These are phyloP conservation scores for Calonectria honghensis DNA, from an alignment of 2,329 filamentous ascomycete genomes.

Conservation along the genomic window DNA sequence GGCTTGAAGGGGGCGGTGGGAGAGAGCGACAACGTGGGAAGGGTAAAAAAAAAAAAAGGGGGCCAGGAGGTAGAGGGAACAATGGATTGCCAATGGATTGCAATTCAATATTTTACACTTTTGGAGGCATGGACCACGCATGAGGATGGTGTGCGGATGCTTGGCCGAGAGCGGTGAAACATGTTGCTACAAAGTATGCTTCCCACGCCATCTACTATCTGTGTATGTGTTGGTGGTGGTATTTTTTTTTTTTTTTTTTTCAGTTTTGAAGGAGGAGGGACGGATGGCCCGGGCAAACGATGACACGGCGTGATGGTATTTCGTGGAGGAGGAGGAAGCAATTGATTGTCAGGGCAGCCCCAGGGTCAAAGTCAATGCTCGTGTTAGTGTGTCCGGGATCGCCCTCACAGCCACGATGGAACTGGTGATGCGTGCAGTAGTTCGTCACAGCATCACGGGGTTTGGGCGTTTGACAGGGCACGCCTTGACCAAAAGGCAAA, in stretches of 20 bases:
- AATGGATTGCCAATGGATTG: slow-evolving; percentile 8
- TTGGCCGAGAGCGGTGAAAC: slow-evolving; percentile 16
- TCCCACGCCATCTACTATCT: not conserved
- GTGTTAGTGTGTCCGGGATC: slow-evolving; percentile 1
- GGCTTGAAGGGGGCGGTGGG: slow-evolving; percentile 2
- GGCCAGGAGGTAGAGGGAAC: accelerated
- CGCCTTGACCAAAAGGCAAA: not conserved
- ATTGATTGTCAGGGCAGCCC: slow-evolving; percentile 13
- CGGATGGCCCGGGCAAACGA: slow-evolving; percentile 11
- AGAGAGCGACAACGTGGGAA: not conserved
- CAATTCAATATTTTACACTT: slow-evolving; percentile 13
- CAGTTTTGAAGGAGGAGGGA: not conserved
- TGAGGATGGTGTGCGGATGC: not conserved
- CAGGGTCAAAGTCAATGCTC: slow-evolving; percentile 22
- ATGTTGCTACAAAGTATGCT: slow-evolving; percentile 7
- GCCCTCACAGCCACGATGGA: slow-evolving; percentile 16
- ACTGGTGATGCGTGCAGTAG: slow-evolving; percentile 14
- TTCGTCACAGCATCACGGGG: slow-evolving; percentile 3
- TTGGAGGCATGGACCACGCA: not conserved
- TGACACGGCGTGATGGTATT: not conserved
- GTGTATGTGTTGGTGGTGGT: not conserved
- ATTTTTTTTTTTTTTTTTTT: not conserved
- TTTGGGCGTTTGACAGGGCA: slow-evolving; percentile 4
- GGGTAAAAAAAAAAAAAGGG: not conserved
- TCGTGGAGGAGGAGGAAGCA: not conserved